A percentile compares a stretch with the other conserved stretches of the same genome.
phyloP scores from a whole-genome alignment of 495 filamentous ascomycete genomes.

The Penicillium cosmopolitanum region DNA sequence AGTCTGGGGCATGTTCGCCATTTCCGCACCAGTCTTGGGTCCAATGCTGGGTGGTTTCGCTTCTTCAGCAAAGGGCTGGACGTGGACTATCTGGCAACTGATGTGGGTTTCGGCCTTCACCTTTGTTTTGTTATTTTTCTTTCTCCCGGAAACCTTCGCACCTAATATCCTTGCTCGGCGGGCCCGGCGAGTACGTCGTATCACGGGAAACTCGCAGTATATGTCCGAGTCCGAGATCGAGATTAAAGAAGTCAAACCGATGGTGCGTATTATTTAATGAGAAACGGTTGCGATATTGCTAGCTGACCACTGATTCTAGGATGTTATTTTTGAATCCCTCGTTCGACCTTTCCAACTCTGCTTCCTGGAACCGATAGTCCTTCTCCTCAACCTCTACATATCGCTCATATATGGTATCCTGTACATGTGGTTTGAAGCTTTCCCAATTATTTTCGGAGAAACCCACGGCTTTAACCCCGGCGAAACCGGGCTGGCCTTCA shows the following conservation, averaged over 20 bases:
- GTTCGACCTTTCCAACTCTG: constrained; percentile 47
- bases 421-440: constrained; percentile 63
- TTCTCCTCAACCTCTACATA: constrained; percentile 57
- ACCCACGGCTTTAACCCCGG: constrained; percentile 54
- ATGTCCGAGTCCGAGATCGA: constrained; percentile 47
- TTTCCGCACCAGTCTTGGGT: constrained; percentile 47
- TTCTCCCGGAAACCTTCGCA: constrained; percentile 60
- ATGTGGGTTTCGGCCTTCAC: constrained; percentile 50
- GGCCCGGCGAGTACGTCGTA: constrained; percentile 50
- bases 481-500: constrained; percentile 51
- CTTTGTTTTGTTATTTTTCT: constrained; percentile 53
- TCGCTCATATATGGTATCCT: constrained; percentile 57
- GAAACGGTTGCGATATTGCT: neutral
- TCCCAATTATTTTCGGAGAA: constrained; percentile 54
- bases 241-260: constrained; percentile 28
- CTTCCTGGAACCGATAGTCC: constrained; percentile 53
- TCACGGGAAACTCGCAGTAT: constrained; percentile 37
- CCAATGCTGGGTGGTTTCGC: constrained; percentile 49
- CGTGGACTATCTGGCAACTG: constrained; percentile 53
- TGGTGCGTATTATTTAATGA: constrained; percentile 12
- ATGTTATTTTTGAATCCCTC: constrained; percentile 43
- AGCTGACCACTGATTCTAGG: constrained; percentile 12
- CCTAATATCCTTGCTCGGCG: constrained; percentile 60
- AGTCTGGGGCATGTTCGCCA: constrained; percentile 39
- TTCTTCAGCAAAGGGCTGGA: constrained; percentile 44